Evolutionary conservation across 768 basidiomycete genomes (phyloP), one percentile per base, ranked within the genome.

Genomic region (Ramaria rubella): DNA sequence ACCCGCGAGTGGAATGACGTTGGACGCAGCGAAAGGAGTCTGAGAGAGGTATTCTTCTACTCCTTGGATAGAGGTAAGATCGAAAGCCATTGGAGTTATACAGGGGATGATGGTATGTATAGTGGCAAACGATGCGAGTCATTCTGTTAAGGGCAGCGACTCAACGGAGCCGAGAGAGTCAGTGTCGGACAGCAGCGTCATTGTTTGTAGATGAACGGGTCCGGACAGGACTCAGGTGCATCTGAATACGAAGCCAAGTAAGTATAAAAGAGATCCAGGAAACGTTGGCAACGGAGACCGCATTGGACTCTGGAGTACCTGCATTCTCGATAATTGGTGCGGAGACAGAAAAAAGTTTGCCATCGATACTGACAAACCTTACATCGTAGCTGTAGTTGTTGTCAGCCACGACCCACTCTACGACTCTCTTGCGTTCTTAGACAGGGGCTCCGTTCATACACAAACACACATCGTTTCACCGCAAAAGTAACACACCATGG

Each of bases 401-500:
- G 36, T 27, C 19, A n/a, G 46, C 33, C 43, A 56, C 54, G 44
- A 55, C 52, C 8, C 5, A 23, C 38, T 44, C 52, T 43, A 24
- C 55, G 56, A 48, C 49, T 26, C 49, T 50, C 49, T n/a, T 36
- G 24, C 49, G 15, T n/a, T 26, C 17, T 51, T 17, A 30, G 19
- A 17, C 49, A 30, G 17, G 30, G 34, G 30, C 33, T 29, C 34
- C 33, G 29, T 60, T 38, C 49, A 42, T 29, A 19, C 31, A 43
- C 29, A 50, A 34, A 38, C 48, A 43, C 27, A 17, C 46, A 24
- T 55, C 49, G 36, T 53, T 31, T 8, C 31, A 21, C 38, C 21
- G 23, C 23, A 74, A 75, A 67, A 63, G 68, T 77, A 81, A 76
- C 70, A 40, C 77, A 78, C 67, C 77, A 91, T 91, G 89, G 89